Evolutionary conservation across 169 alveolate genomes (phyloP).

Genomic region (Pseudocohnilembus persalinus): DNA sequence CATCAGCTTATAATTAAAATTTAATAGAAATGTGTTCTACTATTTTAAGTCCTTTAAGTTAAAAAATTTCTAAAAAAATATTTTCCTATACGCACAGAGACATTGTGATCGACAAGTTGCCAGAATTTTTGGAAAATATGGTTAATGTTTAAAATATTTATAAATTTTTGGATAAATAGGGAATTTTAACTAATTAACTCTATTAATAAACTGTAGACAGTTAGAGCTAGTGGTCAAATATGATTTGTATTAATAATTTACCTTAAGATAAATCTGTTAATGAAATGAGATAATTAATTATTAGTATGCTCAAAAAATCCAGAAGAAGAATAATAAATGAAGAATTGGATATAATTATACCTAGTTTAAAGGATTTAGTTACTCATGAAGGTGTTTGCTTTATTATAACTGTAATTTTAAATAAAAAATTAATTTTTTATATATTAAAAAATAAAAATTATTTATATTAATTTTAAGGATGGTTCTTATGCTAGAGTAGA

Average conservation of each 20-base stretch:
- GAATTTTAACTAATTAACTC: neutral
- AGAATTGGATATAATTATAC: neutral
- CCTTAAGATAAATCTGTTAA: neutral
- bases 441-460: too few relatives aligned
- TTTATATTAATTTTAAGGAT: too few relatives aligned
- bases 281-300: neutral
- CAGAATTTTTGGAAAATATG: neutral
- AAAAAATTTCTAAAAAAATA: neutral
- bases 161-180: neutral
- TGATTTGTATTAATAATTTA: neutral
- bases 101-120: neutral
- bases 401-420: neutral
- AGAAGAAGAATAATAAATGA: neutral
- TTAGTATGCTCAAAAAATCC: neutral
- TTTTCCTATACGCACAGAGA: neutral
- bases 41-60: neutral
- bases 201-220: neutral
- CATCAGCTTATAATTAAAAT: neutral
- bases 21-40: neutral
- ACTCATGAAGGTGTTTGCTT: neutral
- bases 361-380: neutral
- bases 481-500: neutral
- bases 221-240: neutral
- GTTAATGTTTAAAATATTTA: neutral
- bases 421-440: too few relatives aligned